These are phyloP conservation scores for Aspergillus piperis DNA, from an alignment of 2,329 filamentous ascomycete genomes.

Conservation along the genomic window DNA sequence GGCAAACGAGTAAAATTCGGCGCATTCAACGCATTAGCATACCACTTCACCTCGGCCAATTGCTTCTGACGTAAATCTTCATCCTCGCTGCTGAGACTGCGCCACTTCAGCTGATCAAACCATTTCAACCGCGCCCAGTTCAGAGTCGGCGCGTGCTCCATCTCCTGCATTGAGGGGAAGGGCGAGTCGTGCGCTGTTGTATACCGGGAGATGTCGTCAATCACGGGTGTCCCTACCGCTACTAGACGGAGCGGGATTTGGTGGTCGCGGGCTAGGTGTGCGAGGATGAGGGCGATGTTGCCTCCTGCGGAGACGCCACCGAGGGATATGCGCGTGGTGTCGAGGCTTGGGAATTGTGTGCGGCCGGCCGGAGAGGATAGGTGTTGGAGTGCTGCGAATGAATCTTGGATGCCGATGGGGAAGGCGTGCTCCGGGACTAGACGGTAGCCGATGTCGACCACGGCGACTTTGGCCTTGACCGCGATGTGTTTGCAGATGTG, in stretches of 20 bases:
- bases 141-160: constrained; percentile 47
- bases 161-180: constrained; percentile 45
- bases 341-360: constrained; percentile 41
- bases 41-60: constrained; percentile 30
- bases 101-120: constrained; percentile 42
- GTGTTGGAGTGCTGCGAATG: constrained; percentile 49
- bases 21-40: constrained; percentile 39
- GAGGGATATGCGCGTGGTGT: constrained; percentile 43
- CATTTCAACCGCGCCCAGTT: constrained; percentile 49
- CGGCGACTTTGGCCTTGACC: constrained; percentile 46
- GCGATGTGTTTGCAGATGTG: constrained; percentile 54
- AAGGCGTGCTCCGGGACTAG: constrained; percentile 54
- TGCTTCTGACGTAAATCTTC: constrained; percentile 20
- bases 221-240: constrained; percentile 44
- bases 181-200: constrained; percentile 40
- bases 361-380: constrained; percentile 39
- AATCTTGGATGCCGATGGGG: constrained; percentile 53
- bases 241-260: constrained; percentile 42
- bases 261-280: constrained; percentile 46
- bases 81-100: constrained; percentile 25
- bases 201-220: constrained; percentile 46
- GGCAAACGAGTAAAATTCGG: constrained; percentile 37
- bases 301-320: constrained; percentile 49
- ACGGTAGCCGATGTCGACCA: constrained; percentile 56
- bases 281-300: constrained; percentile 29